These are phyloP conservation scores for Dioscorea alata DNA, from an alignment of 106 monocot species.

Conservation along the genomic window DNA sequence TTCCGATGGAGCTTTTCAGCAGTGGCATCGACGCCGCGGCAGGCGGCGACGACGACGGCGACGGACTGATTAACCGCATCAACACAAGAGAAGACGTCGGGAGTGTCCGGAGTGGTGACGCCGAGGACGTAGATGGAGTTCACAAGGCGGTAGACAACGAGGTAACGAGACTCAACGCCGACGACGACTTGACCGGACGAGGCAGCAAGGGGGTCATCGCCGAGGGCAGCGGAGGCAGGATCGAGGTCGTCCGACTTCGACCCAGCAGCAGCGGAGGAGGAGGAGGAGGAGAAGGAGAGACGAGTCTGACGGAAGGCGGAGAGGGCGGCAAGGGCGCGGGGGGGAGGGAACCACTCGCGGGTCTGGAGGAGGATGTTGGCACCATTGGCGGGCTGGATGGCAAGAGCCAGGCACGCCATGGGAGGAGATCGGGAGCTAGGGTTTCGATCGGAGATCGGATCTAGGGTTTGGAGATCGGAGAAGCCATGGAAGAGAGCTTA, in stretches of 20 bases:
- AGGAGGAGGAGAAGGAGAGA: conserved; percentile 44
- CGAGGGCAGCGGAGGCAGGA: conserved; percentile 29
- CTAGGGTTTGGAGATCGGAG: neutral
- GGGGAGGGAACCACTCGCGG: conserved; percentile 76
- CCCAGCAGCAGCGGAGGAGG: conserved; percentile 10
- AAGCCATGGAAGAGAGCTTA: too few species aligned
- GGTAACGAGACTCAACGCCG: conserved; percentile 83
- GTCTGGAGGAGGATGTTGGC: conserved; percentile 89
- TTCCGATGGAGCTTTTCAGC: conserved; percentile 88
- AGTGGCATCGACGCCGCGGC: conserved; percentile 92
- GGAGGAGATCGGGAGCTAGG: conserved; percentile 12
- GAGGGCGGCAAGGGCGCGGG: conserved; percentile 70
- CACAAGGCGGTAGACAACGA: conserved; percentile 92
- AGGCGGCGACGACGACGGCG: conserved; percentile 77
- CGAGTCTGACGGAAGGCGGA: conserved; percentile 72
- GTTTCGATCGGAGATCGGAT: conserved; percentile 8
- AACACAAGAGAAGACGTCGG: conserved; percentile 71
- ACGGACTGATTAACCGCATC: conserved; percentile 92
- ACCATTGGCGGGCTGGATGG: conserved; percentile 85
- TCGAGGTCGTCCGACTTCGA: neutral
- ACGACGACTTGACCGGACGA: conserved; percentile 87
- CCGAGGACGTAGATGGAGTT: conserved; percentile 95
- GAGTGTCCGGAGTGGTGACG: conserved; percentile 63
- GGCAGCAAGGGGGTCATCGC: conserved; percentile 95
- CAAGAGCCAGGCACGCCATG: conserved; percentile 98